These are phyloP conservation scores for Claviceps maximensis DNA, from an alignment of 2,329 filamentous ascomycete genomes.

Conservation along the genomic window DNA sequence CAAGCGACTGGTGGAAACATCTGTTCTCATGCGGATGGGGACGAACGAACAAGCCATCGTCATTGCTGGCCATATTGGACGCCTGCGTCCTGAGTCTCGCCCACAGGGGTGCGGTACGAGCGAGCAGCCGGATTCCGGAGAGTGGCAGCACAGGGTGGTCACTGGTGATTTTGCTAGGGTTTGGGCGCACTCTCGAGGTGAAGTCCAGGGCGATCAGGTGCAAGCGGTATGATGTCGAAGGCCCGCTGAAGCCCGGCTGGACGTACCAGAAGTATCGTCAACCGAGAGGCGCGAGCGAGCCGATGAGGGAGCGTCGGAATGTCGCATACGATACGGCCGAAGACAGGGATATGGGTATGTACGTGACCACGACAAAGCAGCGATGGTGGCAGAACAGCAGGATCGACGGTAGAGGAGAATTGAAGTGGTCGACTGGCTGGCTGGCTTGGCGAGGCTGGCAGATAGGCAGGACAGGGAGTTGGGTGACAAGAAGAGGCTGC, in stretches of 20 bases:
- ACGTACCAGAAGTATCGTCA: slow-evolving; percentile 1
- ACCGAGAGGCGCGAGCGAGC: slow-evolving; percentile 6
- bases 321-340: slow-evolving; percentile 3
- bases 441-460: too few species aligned
- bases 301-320: neutral
- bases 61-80: slow-evolving; percentile 37
- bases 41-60: slow-evolving; percentile 35
- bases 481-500: neutral
- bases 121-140: neutral
- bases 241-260: slow-evolving; percentile 4
- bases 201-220: neutral
- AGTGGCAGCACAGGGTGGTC: neutral
- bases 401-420: neutral
- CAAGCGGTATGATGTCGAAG: neutral
- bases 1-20: neutral
- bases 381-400: neutral
- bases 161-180: neutral
- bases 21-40: neutral
- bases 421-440: neutral
- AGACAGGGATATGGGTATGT: neutral
- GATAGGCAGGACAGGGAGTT: neutral
- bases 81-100: slow-evolving; percentile 4
- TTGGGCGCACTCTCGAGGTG: neutral
- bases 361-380: neutral
- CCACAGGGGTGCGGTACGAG: neutral